Evolutionary conservation across 495 filamentous ascomycete species (phyloP), one percentile per base, ranked within the genome.

Genomic region (Neurospora africana): DNA sequence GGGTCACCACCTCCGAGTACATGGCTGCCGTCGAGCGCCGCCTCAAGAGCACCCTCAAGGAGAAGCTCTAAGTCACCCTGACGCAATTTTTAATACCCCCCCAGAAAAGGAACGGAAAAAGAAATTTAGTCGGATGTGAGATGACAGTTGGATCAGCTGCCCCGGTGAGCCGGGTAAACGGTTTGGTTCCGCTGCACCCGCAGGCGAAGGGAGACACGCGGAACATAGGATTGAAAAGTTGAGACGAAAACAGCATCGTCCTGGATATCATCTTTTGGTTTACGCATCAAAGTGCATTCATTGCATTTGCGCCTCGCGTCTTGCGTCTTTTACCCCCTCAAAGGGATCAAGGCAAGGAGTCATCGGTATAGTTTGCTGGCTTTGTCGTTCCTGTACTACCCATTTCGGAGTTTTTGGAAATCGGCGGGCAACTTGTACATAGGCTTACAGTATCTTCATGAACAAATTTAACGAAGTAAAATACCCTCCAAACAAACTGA

Each of bases 1-100:
- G 93, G 84, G 95, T 95, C 61, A 97, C 93, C 17, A 99, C 95
- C 70, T 86, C 82, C 72, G 92, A 93, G 83, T 98, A 97, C 84
- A 79, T 98, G 81, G 86, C 90, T 76, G 94, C 94, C 11, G 93
- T 98, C 69, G 94, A 97, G 89, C 88, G 87, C 81, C 83, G 93
- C 79, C 83, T 98, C 81, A 93, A 92, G 89, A 80, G 77, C 68
- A 78, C 76, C 58, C 81, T 88, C 70, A 86, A 86, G 79, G 82
- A 85, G 79, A 88, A 86, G 82, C 78, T 83, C 74, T 86, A 82
- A 78, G 73, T 68, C 6, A 76, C 53, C 27, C 27, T 61, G 53
- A 61, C 27, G 27, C 53, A 61, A 61, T 19, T 61, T 30, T 61
- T 17, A 30, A 61, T 30, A 61, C 53, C 53, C 27, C 53, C 7